These are phyloP conservation scores for Suhomyces choctaworum DNA, from an alignment of 1,139 yeast species.

Conservation along the genomic window DNA sequence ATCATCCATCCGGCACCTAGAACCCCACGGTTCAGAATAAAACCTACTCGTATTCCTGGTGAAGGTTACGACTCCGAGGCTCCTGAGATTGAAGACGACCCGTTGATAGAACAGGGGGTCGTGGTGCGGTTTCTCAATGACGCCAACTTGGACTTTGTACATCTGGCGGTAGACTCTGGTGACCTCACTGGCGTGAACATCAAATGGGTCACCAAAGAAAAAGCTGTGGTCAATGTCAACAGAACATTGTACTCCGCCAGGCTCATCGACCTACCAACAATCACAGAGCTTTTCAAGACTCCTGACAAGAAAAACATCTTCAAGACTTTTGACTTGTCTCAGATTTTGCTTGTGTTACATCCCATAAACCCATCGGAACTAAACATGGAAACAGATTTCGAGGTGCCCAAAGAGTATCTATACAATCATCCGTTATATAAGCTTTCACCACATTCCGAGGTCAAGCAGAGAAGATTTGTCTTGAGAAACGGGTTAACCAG, in stretches of 20 bases:
- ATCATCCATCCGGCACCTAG: conserved; percentile 9
- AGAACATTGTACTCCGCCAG: conserved; percentile 74
- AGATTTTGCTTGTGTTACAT: conserved; percentile 76
- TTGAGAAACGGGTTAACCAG: conserved; percentile 81
- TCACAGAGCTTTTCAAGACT: conserved; percentile 85
- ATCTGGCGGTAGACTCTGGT: conserved; percentile 77
- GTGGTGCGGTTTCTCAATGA: conserved; percentile 79
- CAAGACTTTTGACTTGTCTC: conserved; percentile 84
- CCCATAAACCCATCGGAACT: conserved; percentile 50
- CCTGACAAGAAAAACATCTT: conserved; percentile 86
- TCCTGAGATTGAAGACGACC: conserved; percentile 94
- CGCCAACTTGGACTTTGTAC: conserved; percentile 73
- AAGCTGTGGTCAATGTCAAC: conserved; percentile 65
- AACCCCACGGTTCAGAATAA: conserved; percentile 67
- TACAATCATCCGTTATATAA: conserved; percentile 50
- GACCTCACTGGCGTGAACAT: conserved; percentile 72
- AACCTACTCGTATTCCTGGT: conserved; percentile 84
- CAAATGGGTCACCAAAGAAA: conserved; percentile 77
- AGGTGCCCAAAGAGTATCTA: conserved; percentile 38
- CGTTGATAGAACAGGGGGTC: conserved; percentile 84
- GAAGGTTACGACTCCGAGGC: conserved; percentile 98
- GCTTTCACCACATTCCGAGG: conserved; percentile 41
- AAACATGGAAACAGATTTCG: conserved; percentile 43
- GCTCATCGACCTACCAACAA: conserved; percentile 84
- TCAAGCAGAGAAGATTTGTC: conserved; percentile 45